phyloP scores from a whole-genome alignment of 2,329 filamentous ascomycete species.

The Alternaria metachromatica region DNA sequence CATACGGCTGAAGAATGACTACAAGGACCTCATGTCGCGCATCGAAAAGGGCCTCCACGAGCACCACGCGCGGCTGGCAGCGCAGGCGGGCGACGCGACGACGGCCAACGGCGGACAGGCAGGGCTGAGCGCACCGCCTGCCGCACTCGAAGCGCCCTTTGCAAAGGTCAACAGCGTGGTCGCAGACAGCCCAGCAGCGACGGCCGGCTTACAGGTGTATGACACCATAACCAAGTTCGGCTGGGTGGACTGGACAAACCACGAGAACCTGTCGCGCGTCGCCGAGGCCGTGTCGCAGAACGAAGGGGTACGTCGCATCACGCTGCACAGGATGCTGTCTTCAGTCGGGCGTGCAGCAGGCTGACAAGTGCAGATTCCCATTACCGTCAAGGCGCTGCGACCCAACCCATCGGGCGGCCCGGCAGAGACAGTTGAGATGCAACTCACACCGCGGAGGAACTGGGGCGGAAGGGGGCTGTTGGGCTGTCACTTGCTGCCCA shows the following conservation, averaged over 20 bases:
- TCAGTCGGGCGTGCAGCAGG: constrained; percentile 5
- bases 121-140: constrained; percentile 31
- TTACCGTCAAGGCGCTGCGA: constrained; percentile 72
- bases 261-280: constrained; percentile 84
- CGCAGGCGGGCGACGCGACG: constrained; percentile 52
- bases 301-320: constrained; percentile 73
- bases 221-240: constrained; percentile 88
- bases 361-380: constrained; percentile 63
- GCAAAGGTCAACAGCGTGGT: constrained; percentile 89
- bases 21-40: constrained; percentile 82
- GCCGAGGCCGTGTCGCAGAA: constrained; percentile 89
- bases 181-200: constrained; percentile 77
- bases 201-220: constrained; percentile 78
- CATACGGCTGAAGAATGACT: constrained; percentile 88
- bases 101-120: constrained; percentile 24
- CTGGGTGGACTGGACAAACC: constrained; percentile 80
- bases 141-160: constrained; percentile 70
- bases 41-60: constrained; percentile 89
- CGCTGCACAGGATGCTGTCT: background rate
- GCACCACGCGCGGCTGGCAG: constrained; percentile 76
- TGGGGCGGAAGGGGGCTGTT: constrained; percentile 92
- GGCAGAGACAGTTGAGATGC: constrained; percentile 67
- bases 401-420: constrained; percentile 40
- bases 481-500: constrained; percentile 86
- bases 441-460: constrained; percentile 75